phyloP scores from a whole-genome alignment of 179 eudicot species.

The Silene noctiflora region DNA sequence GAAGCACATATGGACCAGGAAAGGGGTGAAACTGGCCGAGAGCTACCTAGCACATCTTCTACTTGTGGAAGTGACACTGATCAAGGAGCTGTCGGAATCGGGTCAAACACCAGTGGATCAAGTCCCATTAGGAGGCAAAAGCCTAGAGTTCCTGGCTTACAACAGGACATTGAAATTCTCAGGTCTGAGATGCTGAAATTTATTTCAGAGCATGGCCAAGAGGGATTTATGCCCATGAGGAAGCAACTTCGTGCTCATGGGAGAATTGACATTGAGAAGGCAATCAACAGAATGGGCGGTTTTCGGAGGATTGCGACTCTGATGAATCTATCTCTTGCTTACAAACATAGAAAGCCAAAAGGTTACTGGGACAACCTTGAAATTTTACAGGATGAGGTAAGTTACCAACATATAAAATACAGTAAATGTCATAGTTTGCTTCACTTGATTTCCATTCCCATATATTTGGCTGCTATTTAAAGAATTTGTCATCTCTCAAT shows the following conservation, averaged over 20 bases:
- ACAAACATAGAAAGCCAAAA: constrained; percentile 91
- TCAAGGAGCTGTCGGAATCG: constrained; percentile 12
- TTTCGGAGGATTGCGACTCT: constrained; percentile 73
- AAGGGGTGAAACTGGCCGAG: constrained; percentile 19
- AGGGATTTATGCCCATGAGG: constrained; percentile 99
- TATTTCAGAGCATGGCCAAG: constrained; percentile 79
- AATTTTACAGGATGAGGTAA: constrained; percentile 84
- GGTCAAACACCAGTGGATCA: constrained; percentile 28
- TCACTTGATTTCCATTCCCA: background rate
- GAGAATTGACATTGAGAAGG: constrained; percentile 95
- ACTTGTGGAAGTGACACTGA: constrained; percentile 16
- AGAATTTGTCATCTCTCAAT: constrained; percentile 1
- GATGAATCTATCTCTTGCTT: constrained; percentile 91
- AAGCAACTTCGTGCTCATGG: constrained; percentile 86
- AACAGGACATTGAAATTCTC: constrained; percentile 77
- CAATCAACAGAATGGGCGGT: constrained; percentile 95
- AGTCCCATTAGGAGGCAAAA: constrained; percentile 48
- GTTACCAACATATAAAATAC: constrained; percentile 2
- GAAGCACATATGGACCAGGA: constrained; percentile 25
- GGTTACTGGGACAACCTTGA: constrained; percentile 98
- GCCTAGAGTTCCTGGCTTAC: constrained; percentile 86
- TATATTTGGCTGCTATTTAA: background rate
- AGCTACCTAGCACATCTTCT: constrained; percentile 22
- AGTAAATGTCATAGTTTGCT: background rate
- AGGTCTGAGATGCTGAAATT: constrained; percentile 68